A percentile compares a stretch with the other conserved stretches of the same genome.
Conservation (phyloP, 768 basidiomycete species). For the Cantharellus anzutake region DNA sequence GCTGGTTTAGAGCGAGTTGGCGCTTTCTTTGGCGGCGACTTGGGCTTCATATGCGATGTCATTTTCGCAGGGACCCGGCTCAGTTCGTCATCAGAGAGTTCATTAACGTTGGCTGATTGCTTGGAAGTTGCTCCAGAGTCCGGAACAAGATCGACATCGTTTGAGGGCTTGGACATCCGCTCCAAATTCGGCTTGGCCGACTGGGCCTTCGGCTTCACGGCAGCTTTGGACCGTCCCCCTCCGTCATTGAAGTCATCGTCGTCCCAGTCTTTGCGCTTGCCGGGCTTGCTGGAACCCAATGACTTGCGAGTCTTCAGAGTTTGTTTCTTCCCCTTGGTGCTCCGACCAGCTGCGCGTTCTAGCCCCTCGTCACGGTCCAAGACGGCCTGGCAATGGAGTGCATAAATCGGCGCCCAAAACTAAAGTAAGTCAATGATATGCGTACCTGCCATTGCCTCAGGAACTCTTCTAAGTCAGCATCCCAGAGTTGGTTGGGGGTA, state of each 20-base stretch:
- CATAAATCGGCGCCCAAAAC: neutral
- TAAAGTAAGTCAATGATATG: slow-evolving; percentile 4
- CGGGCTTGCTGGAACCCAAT: slow-evolving; percentile 22
- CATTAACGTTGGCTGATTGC: slow-evolving; percentile 7
- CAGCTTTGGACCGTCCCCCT: slow-evolving; percentile 7
- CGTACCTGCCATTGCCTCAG: slow-evolving; percentile 69
- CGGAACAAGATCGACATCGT: too few species aligned
- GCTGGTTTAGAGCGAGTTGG: slow-evolving; percentile 9
- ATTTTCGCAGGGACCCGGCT: neutral
- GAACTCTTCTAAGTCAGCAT: slow-evolving; percentile 71
- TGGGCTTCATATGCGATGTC: slow-evolving; percentile 4
- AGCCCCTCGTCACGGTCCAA: slow-evolving; percentile 23
- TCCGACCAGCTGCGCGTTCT: slow-evolving; percentile 31
- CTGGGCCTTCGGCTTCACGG: slow-evolving; percentile 12
- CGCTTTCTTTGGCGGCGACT: slow-evolving; percentile 16
- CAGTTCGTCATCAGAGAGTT: too few species aligned
- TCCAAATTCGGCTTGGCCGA: slow-evolving; percentile 17
- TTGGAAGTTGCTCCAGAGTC: slow-evolving; percentile 11
- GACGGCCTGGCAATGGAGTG: slow-evolving; percentile 9
- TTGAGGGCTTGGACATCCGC: slow-evolving; percentile 2
- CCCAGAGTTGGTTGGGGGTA: slow-evolving; percentile 74
- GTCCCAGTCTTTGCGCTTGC: slow-evolving; percentile 20
- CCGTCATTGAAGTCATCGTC: slow-evolving; percentile 30
- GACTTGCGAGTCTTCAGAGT: slow-evolving; percentile 36
- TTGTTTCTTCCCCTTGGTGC: slow-evolving; percentile 35